A percentile compares a stretch with the other conserved stretches of the same genome.
Evolutionary conservation across 2,329 filamentous ascomycete genomes (phyloP).

Genomic region (Alternaria novae-zelandiae): DNA sequence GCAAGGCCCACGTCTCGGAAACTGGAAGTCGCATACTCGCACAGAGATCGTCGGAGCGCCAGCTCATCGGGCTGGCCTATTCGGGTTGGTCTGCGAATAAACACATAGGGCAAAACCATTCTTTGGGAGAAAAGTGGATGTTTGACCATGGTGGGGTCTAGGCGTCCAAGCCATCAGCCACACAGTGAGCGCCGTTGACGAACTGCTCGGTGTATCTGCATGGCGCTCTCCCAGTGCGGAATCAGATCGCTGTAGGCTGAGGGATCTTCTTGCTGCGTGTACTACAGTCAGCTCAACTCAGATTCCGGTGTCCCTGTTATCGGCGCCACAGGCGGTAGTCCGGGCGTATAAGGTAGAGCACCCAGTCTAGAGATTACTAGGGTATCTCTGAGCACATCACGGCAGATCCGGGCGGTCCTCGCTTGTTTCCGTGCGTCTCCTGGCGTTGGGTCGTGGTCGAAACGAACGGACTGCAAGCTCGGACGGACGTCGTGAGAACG

Average conservation of each 20-base stretch:
- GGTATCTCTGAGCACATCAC: constrained; percentile 11
- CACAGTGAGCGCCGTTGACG: constrained; percentile 16
- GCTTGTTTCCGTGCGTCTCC: constrained; percentile 14
- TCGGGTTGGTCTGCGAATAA: constrained; percentile 27
- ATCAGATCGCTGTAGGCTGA: constrained; percentile 9
- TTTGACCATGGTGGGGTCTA: constrained; percentile 20
- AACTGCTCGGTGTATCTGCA: background rate
- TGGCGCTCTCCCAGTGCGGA: background rate
- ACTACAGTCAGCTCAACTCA: constrained; percentile 20
- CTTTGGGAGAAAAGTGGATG: constrained; percentile 20
- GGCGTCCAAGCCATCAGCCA: constrained; percentile 10
- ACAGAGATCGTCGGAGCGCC: constrained; percentile 28
- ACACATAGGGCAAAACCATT: constrained; percentile 17
- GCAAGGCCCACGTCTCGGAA: constrained; percentile 28
- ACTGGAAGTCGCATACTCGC: constrained; percentile 23
- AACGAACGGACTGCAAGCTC: constrained; percentile 15
- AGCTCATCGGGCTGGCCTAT: constrained; percentile 24
- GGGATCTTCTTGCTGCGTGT: constrained; percentile 20
- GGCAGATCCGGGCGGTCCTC: constrained; percentile 4
- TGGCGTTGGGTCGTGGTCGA: constrained; percentile 15
- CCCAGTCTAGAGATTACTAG: constrained; percentile 11
- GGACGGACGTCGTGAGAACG: constrained; percentile 7
- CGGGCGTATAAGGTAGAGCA: constrained; percentile 18
- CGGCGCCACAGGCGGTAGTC: constrained; percentile 21
- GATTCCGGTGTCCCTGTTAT: constrained; percentile 30